A percentile compares a stretch with the other conserved stretches of the same genome.
These are phyloP conservation scores for Arctium minus DNA, from an alignment of 129 eudicot species.

Conservation along the genomic window DNA sequence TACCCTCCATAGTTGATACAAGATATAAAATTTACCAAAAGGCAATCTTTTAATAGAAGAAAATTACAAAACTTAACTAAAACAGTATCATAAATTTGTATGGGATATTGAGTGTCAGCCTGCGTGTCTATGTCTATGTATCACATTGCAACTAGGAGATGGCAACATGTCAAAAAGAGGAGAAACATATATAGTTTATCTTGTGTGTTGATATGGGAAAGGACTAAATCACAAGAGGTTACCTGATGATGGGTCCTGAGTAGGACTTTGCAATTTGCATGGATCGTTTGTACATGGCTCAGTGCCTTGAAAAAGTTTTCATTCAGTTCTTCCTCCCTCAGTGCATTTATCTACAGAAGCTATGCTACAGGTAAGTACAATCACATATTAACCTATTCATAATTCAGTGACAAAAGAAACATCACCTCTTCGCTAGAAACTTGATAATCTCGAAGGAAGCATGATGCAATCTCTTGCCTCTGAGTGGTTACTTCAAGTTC, in stretches of 20 bases:
- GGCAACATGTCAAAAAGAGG: background rate
- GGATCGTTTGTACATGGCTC: constrained; percentile 92
- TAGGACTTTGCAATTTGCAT: constrained; percentile 95
- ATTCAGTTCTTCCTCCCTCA: constrained; percentile 83
- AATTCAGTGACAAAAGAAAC: background rate
- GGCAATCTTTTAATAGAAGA: background rate
- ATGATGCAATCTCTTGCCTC: constrained; percentile 96
- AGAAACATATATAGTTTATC: background rate
- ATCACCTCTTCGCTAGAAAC: constrained; percentile 89
- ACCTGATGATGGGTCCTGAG: constrained; percentile 98
- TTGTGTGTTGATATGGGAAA: background rate
- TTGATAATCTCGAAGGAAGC: constrained; percentile 93
- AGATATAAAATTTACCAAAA: background rate
- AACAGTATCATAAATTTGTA: background rate
- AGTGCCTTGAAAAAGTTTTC: constrained; percentile 96
- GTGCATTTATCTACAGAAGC: constrained; percentile 65
- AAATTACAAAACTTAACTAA: background rate
- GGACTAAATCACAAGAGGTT: constrained; percentile 1
- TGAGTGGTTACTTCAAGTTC: constrained; percentile 87
- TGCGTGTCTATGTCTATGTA: background rate
- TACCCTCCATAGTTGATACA: background rate
- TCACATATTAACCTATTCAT: background rate
- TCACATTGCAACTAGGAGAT: background rate
- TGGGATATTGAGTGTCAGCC: background rate
- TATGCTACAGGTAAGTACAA: constrained; percentile 11